Base-by-base conservation (phyloP, 1,284 basidiomycete species). In the Trichosporon sp. region DNA sequence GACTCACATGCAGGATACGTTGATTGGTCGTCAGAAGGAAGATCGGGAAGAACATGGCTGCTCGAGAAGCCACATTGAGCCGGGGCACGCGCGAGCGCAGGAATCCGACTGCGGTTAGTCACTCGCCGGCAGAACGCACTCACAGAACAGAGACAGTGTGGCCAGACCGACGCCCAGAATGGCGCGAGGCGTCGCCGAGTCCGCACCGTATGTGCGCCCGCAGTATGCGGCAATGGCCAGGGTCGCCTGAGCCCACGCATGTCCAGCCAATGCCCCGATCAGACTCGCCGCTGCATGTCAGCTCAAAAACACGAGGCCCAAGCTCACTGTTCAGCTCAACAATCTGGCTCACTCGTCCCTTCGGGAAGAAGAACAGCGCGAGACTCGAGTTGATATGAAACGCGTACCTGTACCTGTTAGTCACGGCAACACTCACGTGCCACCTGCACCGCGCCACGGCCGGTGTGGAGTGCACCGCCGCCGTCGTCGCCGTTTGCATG, bases 361-460 rank as follows among this genome's bases (percentile, higher is more conserved):
- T 70, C 0, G 83, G 83, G 56, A 83, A 83, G 74, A 81, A 84
- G 77, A 83, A 83, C 13, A 84, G 77, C 9, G 81, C 64, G 23
- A 79, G 70, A 3, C 78, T 74, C 0, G 83, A 84, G 67, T 79
- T 77, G 4, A 77, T 74, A 56, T 84, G 74, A 60, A 83, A 84
- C 2, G 78, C 79, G 71, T 80, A 84, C 38, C 81, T 81, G 68
- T 29, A 3, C 8, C 47, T 11, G 64, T 65, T 7, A 66, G 60
- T 29, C 51, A 32, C 32, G 7, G n/a, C 25, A 15, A 13, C 23
- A 15, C 21, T n/a, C 32, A 51, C 35, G 62, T 35, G 62, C 32
- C 32, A 42, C 62, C 7, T 13, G n/a, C n/a, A n/a, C 27, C 31
- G 29, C n/a, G 58, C 58, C 32, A 62, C 25, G 18, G 15, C 58